Evolutionary conservation across 2,329 filamentous ascomycete species (phyloP).

Genomic region (Penicillium sclerotigenum): DNA sequence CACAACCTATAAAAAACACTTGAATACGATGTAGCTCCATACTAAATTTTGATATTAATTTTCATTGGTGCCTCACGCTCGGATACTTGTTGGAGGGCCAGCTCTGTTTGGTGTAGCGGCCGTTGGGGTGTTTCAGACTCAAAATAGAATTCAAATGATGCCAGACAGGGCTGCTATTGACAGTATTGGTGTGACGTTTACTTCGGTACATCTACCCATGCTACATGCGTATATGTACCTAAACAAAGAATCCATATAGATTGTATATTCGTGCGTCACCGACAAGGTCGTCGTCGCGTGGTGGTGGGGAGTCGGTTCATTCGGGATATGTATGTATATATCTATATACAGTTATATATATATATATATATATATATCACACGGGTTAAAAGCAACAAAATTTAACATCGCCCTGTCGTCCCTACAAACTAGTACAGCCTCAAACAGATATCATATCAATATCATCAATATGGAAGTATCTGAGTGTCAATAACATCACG

Average conservation of each 20-base stretch:
- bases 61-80: conserved; percentile 4
- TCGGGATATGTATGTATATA: conserved; percentile 1
- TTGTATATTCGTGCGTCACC: background rate
- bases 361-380: conserved; percentile 2
- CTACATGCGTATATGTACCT: background rate
- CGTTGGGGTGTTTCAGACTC: conserved; percentile 7
- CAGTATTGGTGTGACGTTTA: background rate
- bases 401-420: background rate
- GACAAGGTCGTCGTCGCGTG: background rate
- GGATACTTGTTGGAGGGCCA: background rate
- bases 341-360: too few species aligned
- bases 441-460: background rate
- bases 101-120: background rate
- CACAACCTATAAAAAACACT: background rate
- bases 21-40: background rate
- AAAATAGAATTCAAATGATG: background rate
- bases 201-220: background rate
- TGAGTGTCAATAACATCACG: background rate
- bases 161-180: background rate
- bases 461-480: background rate
- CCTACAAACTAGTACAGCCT: background rate
- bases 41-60: background rate
- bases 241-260: background rate
- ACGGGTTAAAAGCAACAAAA: background rate
- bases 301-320: background rate